Evolutionary conservation across 2,329 filamentous ascomycete genomes (phyloP).

Genomic region (Fusarium veterinarium): DNA sequence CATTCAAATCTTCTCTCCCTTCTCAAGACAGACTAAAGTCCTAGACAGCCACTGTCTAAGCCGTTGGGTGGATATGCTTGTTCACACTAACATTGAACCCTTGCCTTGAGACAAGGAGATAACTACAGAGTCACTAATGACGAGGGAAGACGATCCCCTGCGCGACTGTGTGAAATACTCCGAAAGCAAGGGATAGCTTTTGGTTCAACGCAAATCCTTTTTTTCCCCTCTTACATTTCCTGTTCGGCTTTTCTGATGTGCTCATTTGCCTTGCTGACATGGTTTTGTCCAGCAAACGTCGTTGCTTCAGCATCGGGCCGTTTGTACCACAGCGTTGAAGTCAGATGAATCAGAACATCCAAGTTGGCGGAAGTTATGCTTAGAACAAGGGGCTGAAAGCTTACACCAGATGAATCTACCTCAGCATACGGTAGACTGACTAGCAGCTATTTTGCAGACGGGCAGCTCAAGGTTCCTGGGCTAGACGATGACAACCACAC

Average conservation of each 20-base stretch:
- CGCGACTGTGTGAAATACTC: not conserved
- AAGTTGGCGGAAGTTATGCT: not conserved
- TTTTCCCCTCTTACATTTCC: not conserved
- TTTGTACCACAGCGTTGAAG: slow-evolving; percentile 1
- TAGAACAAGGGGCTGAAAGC: not conserved
- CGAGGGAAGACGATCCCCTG: not conserved
- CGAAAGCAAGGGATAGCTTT: not conserved
- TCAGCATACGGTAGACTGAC: not conserved
- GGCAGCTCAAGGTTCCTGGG: slow-evolving; percentile 12
- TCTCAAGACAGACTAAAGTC: not conserved
- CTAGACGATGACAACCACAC: slow-evolving; percentile 16
- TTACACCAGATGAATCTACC: not conserved
- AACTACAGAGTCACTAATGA: not conserved
- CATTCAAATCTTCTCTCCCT: slow-evolving; percentile 21
- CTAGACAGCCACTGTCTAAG: slow-evolving; percentile 17
- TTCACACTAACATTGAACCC: slow-evolving; percentile 7
- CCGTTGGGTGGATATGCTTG: not conserved
- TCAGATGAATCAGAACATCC: not conserved
- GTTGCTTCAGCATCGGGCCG: slow-evolving; percentile 8
- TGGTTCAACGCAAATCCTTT: not conserved
- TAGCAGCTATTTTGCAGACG: not conserved
- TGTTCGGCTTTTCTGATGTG: not conserved
- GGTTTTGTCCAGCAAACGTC: not conserved
- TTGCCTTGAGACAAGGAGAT: slow-evolving; percentile 29
- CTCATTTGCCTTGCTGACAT: not conserved